phyloP scores from a whole-genome alignment of 2,329 filamentous ascomycete species.

The Sarocladium kiliense region DNA sequence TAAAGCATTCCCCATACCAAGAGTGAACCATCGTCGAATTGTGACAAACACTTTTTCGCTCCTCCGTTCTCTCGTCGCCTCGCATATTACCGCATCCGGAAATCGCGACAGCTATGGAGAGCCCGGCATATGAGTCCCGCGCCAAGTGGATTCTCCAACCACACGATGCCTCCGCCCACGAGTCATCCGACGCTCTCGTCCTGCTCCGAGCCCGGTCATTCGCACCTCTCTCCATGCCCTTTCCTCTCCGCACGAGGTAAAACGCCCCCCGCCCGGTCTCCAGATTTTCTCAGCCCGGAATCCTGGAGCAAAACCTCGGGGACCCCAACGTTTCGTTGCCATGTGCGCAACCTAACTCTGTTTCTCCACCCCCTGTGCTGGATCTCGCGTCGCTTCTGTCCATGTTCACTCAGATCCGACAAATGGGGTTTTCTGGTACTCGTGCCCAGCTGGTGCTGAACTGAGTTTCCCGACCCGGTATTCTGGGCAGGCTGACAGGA shows the following conservation, averaged over 20 bases:
- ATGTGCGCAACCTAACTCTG: not conserved
- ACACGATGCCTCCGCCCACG: not conserved
- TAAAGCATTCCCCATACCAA: too few species aligned
- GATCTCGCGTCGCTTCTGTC: conserved; percentile 1
- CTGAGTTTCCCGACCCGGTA: too few species aligned
- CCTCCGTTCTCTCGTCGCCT: not conserved
- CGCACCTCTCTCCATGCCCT: not conserved
- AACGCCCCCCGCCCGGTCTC: not conserved
- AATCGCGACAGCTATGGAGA: not conserved
- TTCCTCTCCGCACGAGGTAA: not conserved
- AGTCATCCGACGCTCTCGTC: not conserved
- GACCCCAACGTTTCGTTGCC: too few species aligned
- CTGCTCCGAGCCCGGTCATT: too few species aligned
- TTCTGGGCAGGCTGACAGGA: too few species aligned
- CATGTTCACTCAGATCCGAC: not conserved
- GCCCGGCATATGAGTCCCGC: not conserved
- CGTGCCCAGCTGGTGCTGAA: too few species aligned
- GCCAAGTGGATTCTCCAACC: not conserved
- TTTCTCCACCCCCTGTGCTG: not conserved
- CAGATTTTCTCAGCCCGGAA: not conserved
- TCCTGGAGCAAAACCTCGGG: too few species aligned
- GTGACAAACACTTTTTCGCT: not conserved
- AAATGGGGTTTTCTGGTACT: not conserved
- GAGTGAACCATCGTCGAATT: too few species aligned
- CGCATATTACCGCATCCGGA: not conserved